Evolutionary conservation across 768 basidiomycete species (phyloP).

Genomic region (Clitopilus hobsonii): DNA sequence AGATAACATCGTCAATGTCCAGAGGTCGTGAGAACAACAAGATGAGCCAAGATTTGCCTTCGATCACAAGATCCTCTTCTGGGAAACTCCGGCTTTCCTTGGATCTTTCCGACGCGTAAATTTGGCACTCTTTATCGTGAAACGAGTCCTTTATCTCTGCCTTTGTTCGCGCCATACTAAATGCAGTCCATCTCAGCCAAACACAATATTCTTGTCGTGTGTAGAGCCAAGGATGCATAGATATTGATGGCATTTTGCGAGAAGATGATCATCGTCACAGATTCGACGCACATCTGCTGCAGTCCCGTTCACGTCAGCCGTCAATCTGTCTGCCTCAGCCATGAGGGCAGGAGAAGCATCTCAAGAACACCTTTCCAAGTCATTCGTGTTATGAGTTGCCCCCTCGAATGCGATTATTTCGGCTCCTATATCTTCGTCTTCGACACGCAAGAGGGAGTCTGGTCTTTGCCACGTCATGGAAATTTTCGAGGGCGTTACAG

Average conservation of each 20-base stretch:
- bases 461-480: background rate
- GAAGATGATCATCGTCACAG: background rate
- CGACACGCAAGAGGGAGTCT: background rate
- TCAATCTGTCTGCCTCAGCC: background rate
- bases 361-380: no score
- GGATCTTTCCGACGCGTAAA: background rate
- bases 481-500: background rate
- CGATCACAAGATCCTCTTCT: slow-evolving; percentile 1
- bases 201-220: background rate
- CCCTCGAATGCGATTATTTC: background rate
- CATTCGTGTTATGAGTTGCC: no score
- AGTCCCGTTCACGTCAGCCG: background rate
- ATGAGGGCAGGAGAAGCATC: no score
- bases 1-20: background rate
- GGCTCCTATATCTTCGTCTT: background rate
- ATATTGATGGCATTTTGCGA: background rate
- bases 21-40: background rate
- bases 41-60: background rate
- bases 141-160: background rate
- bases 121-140: background rate
- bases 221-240: background rate
- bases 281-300: background rate
- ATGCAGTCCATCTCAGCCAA: background rate
- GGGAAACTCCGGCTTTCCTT: background rate
- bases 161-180: background rate